Conservation (phyloP, 2,329 filamentous ascomycete species). For the Aschersonia sp. region DNA sequence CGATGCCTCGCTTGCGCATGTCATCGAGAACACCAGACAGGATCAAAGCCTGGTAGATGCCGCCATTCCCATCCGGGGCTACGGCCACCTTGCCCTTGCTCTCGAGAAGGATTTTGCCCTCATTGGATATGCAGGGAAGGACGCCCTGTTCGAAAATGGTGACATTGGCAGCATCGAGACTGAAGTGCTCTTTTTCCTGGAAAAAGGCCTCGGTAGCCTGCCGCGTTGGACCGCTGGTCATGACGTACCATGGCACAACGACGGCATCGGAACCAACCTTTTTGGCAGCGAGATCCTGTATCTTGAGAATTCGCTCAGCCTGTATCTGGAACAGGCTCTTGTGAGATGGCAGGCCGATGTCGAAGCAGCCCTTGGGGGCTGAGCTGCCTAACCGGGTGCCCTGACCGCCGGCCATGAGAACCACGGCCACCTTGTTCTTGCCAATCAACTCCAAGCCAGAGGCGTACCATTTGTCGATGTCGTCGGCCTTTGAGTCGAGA, state of each 20-base stretch:
- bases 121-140: constrained; percentile 90
- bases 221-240: constrained; percentile 93
- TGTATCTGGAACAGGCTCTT: constrained; percentile 98
- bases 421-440: constrained; percentile 66
- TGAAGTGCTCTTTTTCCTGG: constrained; percentile 79
- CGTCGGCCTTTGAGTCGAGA: constrained; percentile 68
- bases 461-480: constrained; percentile 76
- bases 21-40: constrained; percentile 68
- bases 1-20: constrained; percentile 76
- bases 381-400: constrained; percentile 90
- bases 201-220: constrained; percentile 91
- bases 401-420: constrained; percentile 95
- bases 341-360: constrained; percentile 82
- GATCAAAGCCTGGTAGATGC: constrained; percentile 85
- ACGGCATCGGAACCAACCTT: constrained; percentile 41
- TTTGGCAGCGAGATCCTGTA: constrained; percentile 67
- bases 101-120: constrained; percentile 93
- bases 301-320: constrained; percentile 79
- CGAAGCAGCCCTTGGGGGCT: constrained; percentile 92
- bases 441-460: constrained; percentile 67
- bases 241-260: constrained; percentile 93
- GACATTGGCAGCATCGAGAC: constrained; percentile 72
- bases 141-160: constrained; percentile 94
- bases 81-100: constrained; percentile 83
- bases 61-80: constrained; percentile 92